Evolutionary conservation across 805 yeast species (phyloP).

Genomic region (Blastobotrys peoriensis): DNA sequence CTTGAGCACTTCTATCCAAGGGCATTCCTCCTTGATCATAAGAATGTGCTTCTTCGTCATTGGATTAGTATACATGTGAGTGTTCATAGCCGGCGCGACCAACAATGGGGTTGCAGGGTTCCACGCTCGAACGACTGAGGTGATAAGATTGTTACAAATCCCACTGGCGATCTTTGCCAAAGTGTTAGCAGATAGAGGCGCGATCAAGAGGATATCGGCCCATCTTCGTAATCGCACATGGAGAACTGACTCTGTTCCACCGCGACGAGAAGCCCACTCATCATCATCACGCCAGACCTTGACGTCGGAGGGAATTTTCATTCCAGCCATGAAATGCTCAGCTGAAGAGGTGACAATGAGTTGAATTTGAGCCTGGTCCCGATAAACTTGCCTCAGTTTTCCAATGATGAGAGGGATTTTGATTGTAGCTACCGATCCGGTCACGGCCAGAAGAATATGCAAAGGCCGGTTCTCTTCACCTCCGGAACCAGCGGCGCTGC

Average conservation of each 20-base stretch:
- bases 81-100: slow-evolving; percentile 94
- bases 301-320: slow-evolving; percentile 45
- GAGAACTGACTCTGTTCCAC: slow-evolving; percentile 70
- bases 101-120: slow-evolving; percentile 86
- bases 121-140: slow-evolving; percentile 92
- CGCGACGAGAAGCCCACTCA: slow-evolving; percentile 83
- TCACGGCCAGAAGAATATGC: slow-evolving; percentile 85
- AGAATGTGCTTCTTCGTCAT: slow-evolving; percentile 78
- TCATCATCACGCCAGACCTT: slow-evolving; percentile 89
- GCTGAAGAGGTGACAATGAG: slow-evolving; percentile 60
- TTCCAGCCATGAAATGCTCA: slow-evolving; percentile 28
- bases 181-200: slow-evolving; percentile 92
- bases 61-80: slow-evolving; percentile 84
- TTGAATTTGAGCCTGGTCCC: slow-evolving; percentile 70
- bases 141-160: slow-evolving; percentile 82
- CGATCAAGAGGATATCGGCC: slow-evolving; percentile 91
- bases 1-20: slow-evolving; percentile 84
- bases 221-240: slow-evolving; percentile 91
- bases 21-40: slow-evolving; percentile 73
- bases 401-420: slow-evolving; percentile 87
- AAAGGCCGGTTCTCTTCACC: slow-evolving; percentile 39
- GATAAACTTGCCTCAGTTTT: slow-evolving; percentile 73
- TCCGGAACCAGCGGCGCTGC: slow-evolving; percentile 2
- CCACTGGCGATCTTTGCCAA: slow-evolving; percentile 85
- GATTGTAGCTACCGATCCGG: slow-evolving; percentile 96